A percentile compares a stretch with the other conserved stretches of the same genome.
These are phyloP conservation scores for Umbelopsis sp. DNA, from an alignment of 192 early-diverging fungal species.

Conservation along the genomic window DNA sequence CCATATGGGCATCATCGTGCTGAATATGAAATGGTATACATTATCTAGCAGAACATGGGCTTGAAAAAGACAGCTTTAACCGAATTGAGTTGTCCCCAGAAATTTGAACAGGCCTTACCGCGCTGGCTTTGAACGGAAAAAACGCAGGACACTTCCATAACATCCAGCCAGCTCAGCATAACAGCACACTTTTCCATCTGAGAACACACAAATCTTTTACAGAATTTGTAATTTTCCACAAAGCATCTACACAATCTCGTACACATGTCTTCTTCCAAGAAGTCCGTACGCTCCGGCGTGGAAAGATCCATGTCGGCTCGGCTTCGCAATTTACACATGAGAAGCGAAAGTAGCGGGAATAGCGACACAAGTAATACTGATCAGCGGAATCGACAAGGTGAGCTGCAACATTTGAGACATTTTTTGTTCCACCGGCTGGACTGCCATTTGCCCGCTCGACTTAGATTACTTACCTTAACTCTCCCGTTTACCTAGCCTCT, in stretches of 20 bases:
- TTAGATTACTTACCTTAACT: neutral
- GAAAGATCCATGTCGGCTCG: conserved; percentile 14
- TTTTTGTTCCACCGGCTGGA: neutral
- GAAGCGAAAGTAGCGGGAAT: conserved; percentile 16
- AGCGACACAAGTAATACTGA: neutral
- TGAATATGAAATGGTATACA: neutral
- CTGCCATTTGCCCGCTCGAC: neutral
- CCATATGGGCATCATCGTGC: neutral
- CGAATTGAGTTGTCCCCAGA: conserved; percentile 8
- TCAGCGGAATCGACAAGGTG: conserved; percentile 2
- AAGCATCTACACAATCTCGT: neutral
- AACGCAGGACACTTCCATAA: conserved; percentile 1
- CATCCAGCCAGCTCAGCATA: neutral
- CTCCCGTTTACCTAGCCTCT: neutral
- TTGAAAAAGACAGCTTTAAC: neutral
- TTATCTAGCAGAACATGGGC: neutral
- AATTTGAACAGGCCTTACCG: conserved; percentile 16
- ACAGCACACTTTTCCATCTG: neutral
- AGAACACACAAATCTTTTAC: neutral
- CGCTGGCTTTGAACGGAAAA: conserved; percentile 19
- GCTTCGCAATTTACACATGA: conserved; percentile 14
- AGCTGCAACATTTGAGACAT: neutral
- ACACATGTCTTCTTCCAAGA: conserved; percentile 10
- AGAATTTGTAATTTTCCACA: neutral
- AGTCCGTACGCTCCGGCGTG: conserved; percentile 14